phyloP scores from a whole-genome alignment of 306 rosid genomes.

The Prunus salicina region DNA sequence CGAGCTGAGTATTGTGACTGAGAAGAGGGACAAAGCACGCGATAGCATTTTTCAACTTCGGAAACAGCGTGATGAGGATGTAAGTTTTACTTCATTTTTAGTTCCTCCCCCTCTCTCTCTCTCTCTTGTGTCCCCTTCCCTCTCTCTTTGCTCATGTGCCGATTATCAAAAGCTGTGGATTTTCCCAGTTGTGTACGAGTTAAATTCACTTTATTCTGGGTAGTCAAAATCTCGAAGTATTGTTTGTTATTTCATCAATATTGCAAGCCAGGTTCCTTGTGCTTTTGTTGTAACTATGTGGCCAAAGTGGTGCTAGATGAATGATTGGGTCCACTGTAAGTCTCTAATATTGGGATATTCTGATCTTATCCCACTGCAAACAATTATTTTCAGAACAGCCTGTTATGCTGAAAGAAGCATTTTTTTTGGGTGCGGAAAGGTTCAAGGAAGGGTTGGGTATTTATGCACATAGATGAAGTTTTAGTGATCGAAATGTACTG shows the following conservation, averaged over 20 bases:
- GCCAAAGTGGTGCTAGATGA: background rate
- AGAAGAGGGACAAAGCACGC: slow-evolving; percentile 67
- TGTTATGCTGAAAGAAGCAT: background rate
- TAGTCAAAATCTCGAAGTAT: background rate
- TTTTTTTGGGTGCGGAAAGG: background rate
- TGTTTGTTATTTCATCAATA: background rate
- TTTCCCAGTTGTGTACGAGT: background rate
- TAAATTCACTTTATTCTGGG: background rate
- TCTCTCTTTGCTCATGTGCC: background rate
- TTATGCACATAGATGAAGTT: background rate
- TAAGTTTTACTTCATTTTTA: slow-evolving; percentile 25
- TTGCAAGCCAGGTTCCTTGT: background rate
- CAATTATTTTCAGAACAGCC: background rate
- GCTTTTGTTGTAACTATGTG: background rate
- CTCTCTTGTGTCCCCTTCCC: no score
- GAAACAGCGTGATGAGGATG: slow-evolving; percentile 79
- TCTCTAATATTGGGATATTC: background rate
- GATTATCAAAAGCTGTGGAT: background rate
- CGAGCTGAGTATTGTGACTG: slow-evolving; percentile 51
- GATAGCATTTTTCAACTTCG: slow-evolving; percentile 67
- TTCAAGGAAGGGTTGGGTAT: background rate
- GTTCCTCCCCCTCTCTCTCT: background rate
- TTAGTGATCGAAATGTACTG: background rate
- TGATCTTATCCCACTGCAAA: background rate
- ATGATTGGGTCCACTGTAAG: background rate